A percentile compares a stretch with the other conserved stretches of the same genome.
Conservation (phyloP, 164 flowering plant species). For the Aristolochia californica region DNA sequence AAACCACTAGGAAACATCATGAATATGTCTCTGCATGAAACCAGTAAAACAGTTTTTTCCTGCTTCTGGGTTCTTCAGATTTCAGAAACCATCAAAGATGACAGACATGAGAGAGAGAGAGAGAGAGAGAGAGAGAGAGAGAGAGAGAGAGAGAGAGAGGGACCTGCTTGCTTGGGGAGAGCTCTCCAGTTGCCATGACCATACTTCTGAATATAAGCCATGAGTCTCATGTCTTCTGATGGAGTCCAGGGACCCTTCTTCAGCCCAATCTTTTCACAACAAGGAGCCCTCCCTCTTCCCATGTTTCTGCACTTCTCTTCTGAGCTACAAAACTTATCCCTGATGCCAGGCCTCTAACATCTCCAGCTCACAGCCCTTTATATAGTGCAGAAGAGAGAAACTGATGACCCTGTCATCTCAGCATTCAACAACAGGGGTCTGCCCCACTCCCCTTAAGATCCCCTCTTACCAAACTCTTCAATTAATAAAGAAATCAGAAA, state of each 20-base stretch:
- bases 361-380: background rate
- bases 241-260: conserved; percentile 82
- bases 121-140: conserved; percentile 1
- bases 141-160: conserved; percentile 7
- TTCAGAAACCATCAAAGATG: too few relatives aligned
- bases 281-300: conserved; percentile 48
- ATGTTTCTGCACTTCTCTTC: background rate
- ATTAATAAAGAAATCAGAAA: background rate
- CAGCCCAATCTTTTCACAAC: conserved; percentile 60
- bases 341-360: background rate
- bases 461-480: conserved; percentile 6
- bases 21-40: too few relatives aligned
- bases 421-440: conserved; percentile 6
- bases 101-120: background rate
- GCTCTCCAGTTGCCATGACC: conserved; percentile 80
- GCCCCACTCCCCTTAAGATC: background rate
- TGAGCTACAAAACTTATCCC: background rate
- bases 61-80: too few relatives aligned
- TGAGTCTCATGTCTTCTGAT: conserved; percentile 52
- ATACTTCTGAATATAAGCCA: conserved; percentile 46
- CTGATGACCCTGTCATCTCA: background rate
- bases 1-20: too few relatives aligned
- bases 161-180: conserved; percentile 69
- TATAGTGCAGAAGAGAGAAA: background rate
- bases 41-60: too few relatives aligned